Conservation (phyloP, 2,329 filamentous ascomycete species). For the Xylaria sp. region DNA sequence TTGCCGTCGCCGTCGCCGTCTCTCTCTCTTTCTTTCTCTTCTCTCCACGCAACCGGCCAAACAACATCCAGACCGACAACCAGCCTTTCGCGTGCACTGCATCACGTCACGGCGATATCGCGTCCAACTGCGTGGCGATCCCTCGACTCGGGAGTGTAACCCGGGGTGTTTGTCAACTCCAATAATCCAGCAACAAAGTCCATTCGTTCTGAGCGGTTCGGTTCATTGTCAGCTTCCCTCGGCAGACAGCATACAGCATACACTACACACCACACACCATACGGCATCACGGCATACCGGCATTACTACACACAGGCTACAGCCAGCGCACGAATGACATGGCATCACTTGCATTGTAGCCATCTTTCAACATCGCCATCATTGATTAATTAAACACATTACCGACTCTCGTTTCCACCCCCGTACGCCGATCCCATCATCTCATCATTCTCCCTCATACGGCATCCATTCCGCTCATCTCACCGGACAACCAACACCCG, state of each 20-base stretch:
- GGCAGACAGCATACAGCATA: neutral
- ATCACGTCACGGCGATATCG: neutral
- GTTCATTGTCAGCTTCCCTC: neutral
- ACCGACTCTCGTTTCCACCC: neutral
- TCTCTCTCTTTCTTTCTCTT: neutral
- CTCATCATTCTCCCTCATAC: constrained; percentile 1
- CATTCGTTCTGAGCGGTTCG: neutral
- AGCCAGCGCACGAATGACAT: constrained; percentile 1
- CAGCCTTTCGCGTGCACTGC: neutral
- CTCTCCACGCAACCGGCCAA: neutral
- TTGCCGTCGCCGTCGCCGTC: neutral
- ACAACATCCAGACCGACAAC: neutral
- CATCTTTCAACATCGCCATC: constrained; percentile 3
- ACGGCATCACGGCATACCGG: neutral
- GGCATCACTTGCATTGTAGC: constrained; percentile 28
- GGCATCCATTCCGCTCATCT: constrained; percentile 1
- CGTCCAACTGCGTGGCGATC: neutral
- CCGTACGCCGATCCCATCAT: neutral
- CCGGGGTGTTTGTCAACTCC: neutral
- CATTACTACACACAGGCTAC: neutral
- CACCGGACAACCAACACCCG: constrained; percentile 2
- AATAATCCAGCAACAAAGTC: neutral
- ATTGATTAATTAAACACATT: neutral
- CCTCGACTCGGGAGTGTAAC: neutral
- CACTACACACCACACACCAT: neutral